Conservation (phyloP, 768 basidiomycete species). For the Candolleomyces eurysporus region DNA sequence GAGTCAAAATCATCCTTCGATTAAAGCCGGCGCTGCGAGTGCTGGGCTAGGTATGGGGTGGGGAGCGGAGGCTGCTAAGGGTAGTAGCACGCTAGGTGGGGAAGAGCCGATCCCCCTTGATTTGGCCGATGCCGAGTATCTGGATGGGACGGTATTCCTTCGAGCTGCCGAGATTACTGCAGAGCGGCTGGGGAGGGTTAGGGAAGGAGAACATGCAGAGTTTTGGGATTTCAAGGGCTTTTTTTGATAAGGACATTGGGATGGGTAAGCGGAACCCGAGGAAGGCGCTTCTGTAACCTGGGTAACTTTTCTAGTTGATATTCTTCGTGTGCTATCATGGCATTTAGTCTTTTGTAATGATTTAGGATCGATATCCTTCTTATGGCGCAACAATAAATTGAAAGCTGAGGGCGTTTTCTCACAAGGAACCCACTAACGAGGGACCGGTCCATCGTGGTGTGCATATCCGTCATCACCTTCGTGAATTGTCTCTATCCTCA, state of each 20-base stretch:
- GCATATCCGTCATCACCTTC: too few relatives aligned
- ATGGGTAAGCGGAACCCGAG: neutral
- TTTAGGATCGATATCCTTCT: too few relatives aligned
- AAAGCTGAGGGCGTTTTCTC: too few relatives aligned
- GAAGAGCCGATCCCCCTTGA: slow-evolving; percentile 24
- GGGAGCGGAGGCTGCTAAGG: slow-evolving; percentile 6
- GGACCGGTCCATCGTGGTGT: too few relatives aligned
- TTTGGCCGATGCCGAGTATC: slow-evolving; percentile 47
- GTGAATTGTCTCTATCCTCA: too few relatives aligned
- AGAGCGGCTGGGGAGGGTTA: slow-evolving; percentile 36
- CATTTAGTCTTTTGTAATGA: too few relatives aligned
- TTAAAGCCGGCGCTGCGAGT: slow-evolving; percentile 24
- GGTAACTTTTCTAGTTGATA: too few relatives aligned
- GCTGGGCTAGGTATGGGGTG: slow-evolving; percentile 18
- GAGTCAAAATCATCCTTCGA: slow-evolving; percentile 10
- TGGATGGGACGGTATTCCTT: slow-evolving; percentile 66
- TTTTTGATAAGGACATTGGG: slow-evolving; percentile 8
- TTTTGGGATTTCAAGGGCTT: slow-evolving; percentile 24
- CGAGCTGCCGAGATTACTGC: slow-evolving; percentile 53
- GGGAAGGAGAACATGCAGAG: slow-evolving; percentile 29
- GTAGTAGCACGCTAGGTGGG: neutral
- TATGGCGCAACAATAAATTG: too few relatives aligned
- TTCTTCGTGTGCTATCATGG: too few relatives aligned
- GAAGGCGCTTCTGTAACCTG: slow-evolving; percentile 1
- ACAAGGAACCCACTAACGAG: too few relatives aligned